phyloP scores from a whole-genome alignment of 352 stramenopile genomes.

The Phytophthora citrophthora region DNA sequence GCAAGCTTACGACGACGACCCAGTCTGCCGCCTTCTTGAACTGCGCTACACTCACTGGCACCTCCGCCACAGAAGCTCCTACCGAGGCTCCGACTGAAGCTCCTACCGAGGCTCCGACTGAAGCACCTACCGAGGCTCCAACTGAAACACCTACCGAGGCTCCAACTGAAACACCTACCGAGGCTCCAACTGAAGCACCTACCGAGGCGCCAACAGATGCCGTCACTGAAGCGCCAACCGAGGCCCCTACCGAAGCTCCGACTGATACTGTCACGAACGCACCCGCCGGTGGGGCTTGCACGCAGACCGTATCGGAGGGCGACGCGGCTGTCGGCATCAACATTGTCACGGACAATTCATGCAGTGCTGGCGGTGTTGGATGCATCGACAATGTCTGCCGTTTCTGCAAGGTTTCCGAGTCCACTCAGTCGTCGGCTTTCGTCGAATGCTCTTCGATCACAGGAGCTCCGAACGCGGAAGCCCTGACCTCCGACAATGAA shows the following conservation, averaged over 20 bases:
- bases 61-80: slow-evolving; percentile 3
- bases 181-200: not conserved
- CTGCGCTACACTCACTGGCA: slow-evolving; percentile 19
- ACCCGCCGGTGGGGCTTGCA: slow-evolving; percentile 14
- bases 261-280: slow-evolving; percentile 16
- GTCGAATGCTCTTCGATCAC: slow-evolving; percentile 25
- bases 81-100: not conserved
- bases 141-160: slow-evolving; percentile 11
- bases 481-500: slow-evolving; percentile 9
- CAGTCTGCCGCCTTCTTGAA: slow-evolving; percentile 34
- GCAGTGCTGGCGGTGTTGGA: slow-evolving; percentile 37
- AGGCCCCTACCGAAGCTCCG: slow-evolving; percentile 6
- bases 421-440: slow-evolving; percentile 28
- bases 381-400: slow-evolving; percentile 53
- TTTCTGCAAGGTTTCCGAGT: slow-evolving; percentile 45
- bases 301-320: slow-evolving; percentile 21
- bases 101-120: not conserved
- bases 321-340: slow-evolving; percentile 46
- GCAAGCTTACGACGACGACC: slow-evolving; percentile 30
- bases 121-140: not conserved
- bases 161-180: not conserved
- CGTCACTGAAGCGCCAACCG: slow-evolving; percentile 6
- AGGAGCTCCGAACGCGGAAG: not conserved
- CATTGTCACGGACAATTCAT: slow-evolving; percentile 42
- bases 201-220: slow-evolving; percentile 3